These are phyloP conservation scores for Teunomyces pallodes DNA, from an alignment of 805 yeast genomes.

Conservation along the genomic window DNA sequence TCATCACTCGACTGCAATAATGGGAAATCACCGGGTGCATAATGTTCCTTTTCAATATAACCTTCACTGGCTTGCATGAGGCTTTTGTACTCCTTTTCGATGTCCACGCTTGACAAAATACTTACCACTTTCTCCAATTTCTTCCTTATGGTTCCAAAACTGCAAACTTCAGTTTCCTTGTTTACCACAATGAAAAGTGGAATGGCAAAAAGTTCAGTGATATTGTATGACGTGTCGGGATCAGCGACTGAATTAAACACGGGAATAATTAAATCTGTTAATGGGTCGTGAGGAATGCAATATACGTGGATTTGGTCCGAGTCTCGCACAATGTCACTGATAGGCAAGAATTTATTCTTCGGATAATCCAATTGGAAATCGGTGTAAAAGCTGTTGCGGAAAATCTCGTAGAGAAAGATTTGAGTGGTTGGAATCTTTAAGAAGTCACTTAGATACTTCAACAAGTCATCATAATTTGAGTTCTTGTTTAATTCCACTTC, in stretches of 20 bases:
- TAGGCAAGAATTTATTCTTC: slow-evolving; percentile 57
- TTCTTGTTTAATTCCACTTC: slow-evolving; percentile 74
- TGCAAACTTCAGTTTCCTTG: slow-evolving; percentile 45
- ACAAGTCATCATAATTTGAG: slow-evolving; percentile 61
- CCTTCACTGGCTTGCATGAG: slow-evolving; percentile 12
- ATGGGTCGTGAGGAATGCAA: slow-evolving; percentile 46
- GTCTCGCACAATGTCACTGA: slow-evolving; percentile 61
- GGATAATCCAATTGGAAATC: slow-evolving; percentile 60
- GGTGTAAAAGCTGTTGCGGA: slow-evolving; percentile 64
- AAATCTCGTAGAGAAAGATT: slow-evolving; percentile 44
- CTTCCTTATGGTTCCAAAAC: slow-evolving; percentile 55
- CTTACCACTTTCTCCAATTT: slow-evolving; percentile 48
- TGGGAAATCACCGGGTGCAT: slow-evolving; percentile 34
- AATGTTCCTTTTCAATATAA: slow-evolving; percentile 16
- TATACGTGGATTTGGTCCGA: slow-evolving; percentile 69
- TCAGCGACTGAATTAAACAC: slow-evolving; percentile 48
- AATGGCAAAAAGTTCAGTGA: slow-evolving; percentile 58
- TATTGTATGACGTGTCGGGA: slow-evolving; percentile 31
- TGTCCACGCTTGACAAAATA: slow-evolving; percentile 21
- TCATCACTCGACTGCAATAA: slow-evolving; percentile 15
- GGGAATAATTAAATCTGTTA: slow-evolving; percentile 48
- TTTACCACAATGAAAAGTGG: slow-evolving; percentile 71
- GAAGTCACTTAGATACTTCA: slow-evolving; percentile 56
- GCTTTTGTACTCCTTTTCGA: slow-evolving; percentile 20
- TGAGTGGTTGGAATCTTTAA: slow-evolving; percentile 24